phyloP scores from a whole-genome alignment of 176 grass and related monocot species.

The Musa schizocarpa region DNA sequence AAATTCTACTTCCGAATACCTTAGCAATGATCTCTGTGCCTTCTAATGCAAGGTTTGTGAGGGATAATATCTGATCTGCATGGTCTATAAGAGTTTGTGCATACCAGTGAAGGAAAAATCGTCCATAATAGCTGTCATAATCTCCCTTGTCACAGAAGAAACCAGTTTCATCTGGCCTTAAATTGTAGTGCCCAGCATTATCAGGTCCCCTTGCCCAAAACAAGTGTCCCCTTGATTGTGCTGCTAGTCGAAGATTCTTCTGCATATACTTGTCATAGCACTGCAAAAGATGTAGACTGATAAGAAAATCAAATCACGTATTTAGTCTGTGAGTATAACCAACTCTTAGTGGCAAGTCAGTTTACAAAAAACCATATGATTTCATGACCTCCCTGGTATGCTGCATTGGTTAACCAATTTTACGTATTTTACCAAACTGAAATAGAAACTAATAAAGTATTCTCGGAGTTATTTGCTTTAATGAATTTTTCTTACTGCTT shows the following conservation, averaged over 20 bases:
- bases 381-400: too few relatives aligned
- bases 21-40: conserved; percentile 72
- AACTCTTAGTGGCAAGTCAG: not conserved
- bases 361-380: too few relatives aligned
- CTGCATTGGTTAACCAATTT: too few relatives aligned
- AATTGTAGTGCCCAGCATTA: conserved; percentile 93
- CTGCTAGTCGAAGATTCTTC: conserved; percentile 56
- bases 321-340: not conserved
- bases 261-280: conserved; percentile 94
- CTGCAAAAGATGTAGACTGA: conserved; percentile 25
- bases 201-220: conserved; percentile 88
- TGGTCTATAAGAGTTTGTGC: conserved; percentile 61
- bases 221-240: conserved; percentile 60
- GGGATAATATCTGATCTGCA: conserved; percentile 69
- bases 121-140: conserved; percentile 80
- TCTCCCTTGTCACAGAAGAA: conserved; percentile 91
- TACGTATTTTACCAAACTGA: too few relatives aligned
- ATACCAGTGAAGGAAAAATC: conserved; percentile 96
- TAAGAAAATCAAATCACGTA: not conserved
- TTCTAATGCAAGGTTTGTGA: conserved; percentile 84
- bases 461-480: too few relatives aligned
- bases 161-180: conserved; percentile 71
- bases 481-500: too few relatives aligned
- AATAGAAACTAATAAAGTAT: too few relatives aligned
- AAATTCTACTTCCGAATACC: conserved; percentile 25